phyloP scores from a whole-genome alignment of 192 early-diverging fungal species.

The Coemansia sp. region DNA sequence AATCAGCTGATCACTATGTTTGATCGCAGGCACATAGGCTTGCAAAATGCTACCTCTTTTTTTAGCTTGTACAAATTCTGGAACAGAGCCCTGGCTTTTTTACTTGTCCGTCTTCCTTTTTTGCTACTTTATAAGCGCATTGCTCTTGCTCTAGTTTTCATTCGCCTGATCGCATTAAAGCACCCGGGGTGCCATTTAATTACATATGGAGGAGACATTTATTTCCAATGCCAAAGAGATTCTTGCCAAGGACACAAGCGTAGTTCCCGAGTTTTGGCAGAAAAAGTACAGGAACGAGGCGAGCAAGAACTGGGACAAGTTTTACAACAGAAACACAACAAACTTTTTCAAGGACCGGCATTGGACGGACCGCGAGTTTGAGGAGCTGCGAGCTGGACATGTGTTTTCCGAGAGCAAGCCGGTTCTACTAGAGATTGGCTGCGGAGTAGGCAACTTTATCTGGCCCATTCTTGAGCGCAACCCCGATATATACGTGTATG shows the following conservation, averaged over 20 bases:
- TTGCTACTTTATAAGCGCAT: too few relatives aligned
- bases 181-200: background rate
- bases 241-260: conserved; percentile 61
- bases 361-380: conserved; percentile 93
- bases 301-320: conserved; percentile 76
- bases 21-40: too few relatives aligned
- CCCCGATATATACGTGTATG: conserved; percentile 82
- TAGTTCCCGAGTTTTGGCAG: conserved; percentile 70
- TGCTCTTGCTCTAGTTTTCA: background rate
- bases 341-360: conserved; percentile 97
- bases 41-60: too few relatives aligned
- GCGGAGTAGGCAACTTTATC: conserved; percentile 95
- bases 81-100: too few relatives aligned
- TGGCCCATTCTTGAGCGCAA: conserved; percentile 88
- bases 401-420: conserved; percentile 29
- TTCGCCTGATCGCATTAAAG: background rate
- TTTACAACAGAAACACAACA: conserved; percentile 80
- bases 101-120: too few relatives aligned
- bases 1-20: too few relatives aligned
- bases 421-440: conserved; percentile 87
- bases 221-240: conserved; percentile 57
- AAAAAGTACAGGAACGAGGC: conserved; percentile 79
- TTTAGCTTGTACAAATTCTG: too few relatives aligned
- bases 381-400: conserved; percentile 63
- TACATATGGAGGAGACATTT: conserved; percentile 52